A percentile compares a stretch with the other conserved stretches of the same genome.
These are phyloP conservation scores for Syzygium aqueum DNA, from an alignment of 345 rosid species.

Conservation along the genomic window DNA sequence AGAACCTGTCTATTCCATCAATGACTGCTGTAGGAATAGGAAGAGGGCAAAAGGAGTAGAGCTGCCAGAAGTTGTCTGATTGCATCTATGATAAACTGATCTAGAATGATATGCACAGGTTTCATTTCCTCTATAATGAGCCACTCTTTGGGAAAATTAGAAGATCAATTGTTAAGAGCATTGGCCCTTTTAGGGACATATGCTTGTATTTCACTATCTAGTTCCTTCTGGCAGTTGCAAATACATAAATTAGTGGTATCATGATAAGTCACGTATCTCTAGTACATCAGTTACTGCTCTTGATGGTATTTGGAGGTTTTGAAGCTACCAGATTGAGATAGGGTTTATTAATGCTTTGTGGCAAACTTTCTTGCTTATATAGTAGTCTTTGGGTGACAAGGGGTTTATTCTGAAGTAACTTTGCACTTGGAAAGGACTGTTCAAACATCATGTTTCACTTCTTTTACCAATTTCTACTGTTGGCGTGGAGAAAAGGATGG, in stretches of 20 bases:
- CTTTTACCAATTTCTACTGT: neutral
- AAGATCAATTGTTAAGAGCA: neutral
- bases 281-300: neutral
- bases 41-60: neutral
- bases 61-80: neutral
- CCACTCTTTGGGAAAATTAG: neutral
- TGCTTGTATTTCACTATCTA: neutral
- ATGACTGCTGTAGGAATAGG: neutral
- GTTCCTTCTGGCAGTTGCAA: neutral
- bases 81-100: neutral
- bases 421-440: neutral
- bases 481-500: neutral
- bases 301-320: neutral
- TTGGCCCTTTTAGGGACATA: neutral
- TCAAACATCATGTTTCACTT: neutral
- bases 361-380: neutral
- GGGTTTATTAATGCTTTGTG: neutral
- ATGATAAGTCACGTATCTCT: neutral
- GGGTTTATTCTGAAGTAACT: neutral
- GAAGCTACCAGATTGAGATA: neutral
- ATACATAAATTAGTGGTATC: neutral
- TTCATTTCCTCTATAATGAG: neutral
- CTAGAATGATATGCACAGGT: neutral
- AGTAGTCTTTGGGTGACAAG: neutral
- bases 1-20: neutral